phyloP scores from a whole-genome alignment of 306 rosid species.

The Rubus idaeus region DNA sequence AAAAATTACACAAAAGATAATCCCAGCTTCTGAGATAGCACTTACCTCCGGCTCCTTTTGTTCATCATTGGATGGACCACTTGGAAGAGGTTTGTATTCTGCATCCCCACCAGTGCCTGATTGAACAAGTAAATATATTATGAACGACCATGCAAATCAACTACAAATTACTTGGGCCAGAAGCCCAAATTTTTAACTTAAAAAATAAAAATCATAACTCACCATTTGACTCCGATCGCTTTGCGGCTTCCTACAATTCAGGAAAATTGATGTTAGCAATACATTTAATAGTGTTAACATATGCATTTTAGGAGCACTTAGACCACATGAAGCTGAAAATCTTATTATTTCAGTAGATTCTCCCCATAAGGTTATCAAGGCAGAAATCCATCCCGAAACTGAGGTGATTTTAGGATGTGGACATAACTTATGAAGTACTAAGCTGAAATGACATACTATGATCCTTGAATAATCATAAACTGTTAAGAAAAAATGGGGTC shows the following conservation, averaged over 20 bases:
- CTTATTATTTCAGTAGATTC: not conserved
- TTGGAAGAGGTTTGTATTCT: conserved; percentile 77
- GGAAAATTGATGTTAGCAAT: conserved; percentile 38
- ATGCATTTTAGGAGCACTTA: not conserved
- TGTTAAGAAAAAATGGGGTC: not conserved
- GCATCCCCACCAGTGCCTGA: conserved; percentile 54
- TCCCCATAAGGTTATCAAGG: not conserved
- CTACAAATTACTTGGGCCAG: not conserved
- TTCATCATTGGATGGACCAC: conserved; percentile 43
- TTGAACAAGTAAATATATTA: conserved; percentile 26
- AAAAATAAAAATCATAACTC: conserved; percentile 18
- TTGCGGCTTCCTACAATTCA: conserved; percentile 63
- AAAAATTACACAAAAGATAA: conserved; percentile 4
- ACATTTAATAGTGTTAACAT: not conserved
- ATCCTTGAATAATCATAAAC: not conserved
- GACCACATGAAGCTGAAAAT: not conserved
- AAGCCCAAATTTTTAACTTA: no score
- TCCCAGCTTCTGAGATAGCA: not conserved
- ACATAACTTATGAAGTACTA: not conserved
- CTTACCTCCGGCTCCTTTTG: conserved; percentile 44
- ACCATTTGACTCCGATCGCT: conserved; percentile 54
- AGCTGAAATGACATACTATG: not conserved
- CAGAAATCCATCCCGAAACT: not conserved
- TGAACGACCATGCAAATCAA: conserved; percentile 15
- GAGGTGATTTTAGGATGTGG: not conserved